Evolutionary conservation across 139 green algal species (phyloP), one percentile per base, ranked within the genome.

Genomic region (Micractinium sp.): DNA sequence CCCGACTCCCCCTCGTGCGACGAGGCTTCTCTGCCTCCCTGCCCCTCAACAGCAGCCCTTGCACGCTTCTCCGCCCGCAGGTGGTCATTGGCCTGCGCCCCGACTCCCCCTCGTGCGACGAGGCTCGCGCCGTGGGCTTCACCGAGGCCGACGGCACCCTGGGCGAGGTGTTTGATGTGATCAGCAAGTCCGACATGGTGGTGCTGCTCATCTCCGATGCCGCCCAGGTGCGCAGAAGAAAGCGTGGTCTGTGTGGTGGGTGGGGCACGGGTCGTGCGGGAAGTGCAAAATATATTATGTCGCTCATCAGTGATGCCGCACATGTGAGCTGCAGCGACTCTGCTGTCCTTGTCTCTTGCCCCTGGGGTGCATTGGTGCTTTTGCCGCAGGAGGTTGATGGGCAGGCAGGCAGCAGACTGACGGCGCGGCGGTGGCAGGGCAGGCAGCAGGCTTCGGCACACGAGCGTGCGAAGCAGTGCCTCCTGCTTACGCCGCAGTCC

Each of bases 191-290:
- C 80, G 98, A 99, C 94, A 92, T 99, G 81, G 95, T 99, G 20
- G 91, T 99, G 18, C 94, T 99, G 79, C 96, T 99, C 66, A 99
- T 99, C 91, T 99, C 97, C 14, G 98, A 99, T 87, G 98, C 95
- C 35, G 97, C 98, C 39, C 97, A 99, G 95, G 96, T 97, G 85
- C 3, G 71, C 31, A 27, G 13, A n/a, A n/a, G n/a, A n/a, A n/a
- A n/a, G n/a, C n/a, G n/a, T n/a, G n/a, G n/a, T n/a, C n/a, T n/a
- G n/a, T n/a, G n/a, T n/a, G n/a, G n/a, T n/a, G n/a, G n/a, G n/a
- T n/a, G n/a, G n/a, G n/a, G n/a, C n/a, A n/a, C n/a, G n/a, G n/a
- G n/a, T n/a, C n/a, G n/a, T n/a, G n/a, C n/a, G n/a, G n/a, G n/a
- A n/a, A n/a, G n/a, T n/a, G n/a, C n/a, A n/a, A n/a, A n/a, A n/a